Percentiles rank a stretch among this genome's conserved stretches.
Evolutionary conservation across 305 asterid genomes (phyloP).

Genomic region (Petunia hybrid): DNA sequence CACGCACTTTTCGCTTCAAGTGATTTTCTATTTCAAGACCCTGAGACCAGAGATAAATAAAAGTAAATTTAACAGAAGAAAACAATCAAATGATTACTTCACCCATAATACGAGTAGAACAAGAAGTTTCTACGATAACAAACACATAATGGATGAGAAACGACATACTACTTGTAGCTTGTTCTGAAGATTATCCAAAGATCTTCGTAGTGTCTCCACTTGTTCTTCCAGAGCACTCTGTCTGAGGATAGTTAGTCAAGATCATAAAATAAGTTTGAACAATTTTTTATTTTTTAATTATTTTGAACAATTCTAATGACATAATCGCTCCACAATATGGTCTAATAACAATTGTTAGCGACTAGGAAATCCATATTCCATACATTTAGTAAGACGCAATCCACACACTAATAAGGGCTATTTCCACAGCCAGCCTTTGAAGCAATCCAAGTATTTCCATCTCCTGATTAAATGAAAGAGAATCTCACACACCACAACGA

Average conservation of each 20-base stretch:
- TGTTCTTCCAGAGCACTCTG: constrained; percentile 94
- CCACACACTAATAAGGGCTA: background rate
- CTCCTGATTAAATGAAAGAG: constrained; percentile 13
- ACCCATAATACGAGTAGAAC: constrained; percentile 34
- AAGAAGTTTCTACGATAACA: constrained; percentile 8
- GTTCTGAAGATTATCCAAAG: constrained; percentile 67
- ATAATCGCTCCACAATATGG: background rate
- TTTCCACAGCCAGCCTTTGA: constrained; percentile 8
- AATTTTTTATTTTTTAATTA: background rate
- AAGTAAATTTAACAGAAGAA: constrained; percentile 31
- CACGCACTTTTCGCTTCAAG: constrained; percentile 71
- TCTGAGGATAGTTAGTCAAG: constrained; percentile 67
- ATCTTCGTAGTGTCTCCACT: constrained; percentile 67
- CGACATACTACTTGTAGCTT: constrained; percentile 71
- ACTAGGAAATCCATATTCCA: constrained; percentile 15
- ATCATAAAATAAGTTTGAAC: constrained; percentile 31
- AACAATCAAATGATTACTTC: constrained; percentile 30
- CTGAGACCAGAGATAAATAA: constrained; percentile 47
- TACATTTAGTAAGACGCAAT: constrained; percentile 10
- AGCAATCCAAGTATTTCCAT: constrained; percentile 17
- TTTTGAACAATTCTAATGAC: constrained; percentile 22
- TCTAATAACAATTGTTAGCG: background rate
- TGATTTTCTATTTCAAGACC: constrained; percentile 94
- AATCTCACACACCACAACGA: background rate
- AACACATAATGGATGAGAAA: constrained; percentile 6